Evolutionary conservation across 768 basidiomycete genomes (phyloP), one percentile per base, ranked within the genome.

Genomic region (Mycena amicta): DNA sequence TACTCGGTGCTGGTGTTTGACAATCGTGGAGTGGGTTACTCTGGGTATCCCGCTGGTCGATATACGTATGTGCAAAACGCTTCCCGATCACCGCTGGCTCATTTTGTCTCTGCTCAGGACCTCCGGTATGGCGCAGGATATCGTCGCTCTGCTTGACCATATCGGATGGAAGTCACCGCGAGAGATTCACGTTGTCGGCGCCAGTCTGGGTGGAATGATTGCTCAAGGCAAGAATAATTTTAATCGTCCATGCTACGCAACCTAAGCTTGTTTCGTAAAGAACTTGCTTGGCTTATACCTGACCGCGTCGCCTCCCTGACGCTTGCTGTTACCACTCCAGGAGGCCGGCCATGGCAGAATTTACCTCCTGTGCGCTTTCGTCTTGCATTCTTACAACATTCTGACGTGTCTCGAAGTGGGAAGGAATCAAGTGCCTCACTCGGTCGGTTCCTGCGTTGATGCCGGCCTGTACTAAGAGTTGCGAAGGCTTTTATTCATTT

Each of bases 121-220:
- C 18, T 80, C 79, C 45, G 86, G 77, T 2, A 93, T 94, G 92
- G 91, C 92, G 5, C 81, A 87, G 53, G 92, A 94, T 60, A 76
- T 78, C 6, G 70, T 92, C 22, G 80, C 75, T 16, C 77, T 93
- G 2, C 77, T 93, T 4, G 80, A 93, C 63, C 81, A 83, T 62
- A 62, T 94, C 11, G 87, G 83, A 1, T 94, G 92, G 90, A 90
- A 81, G 0, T 76, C 70, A 4, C 70, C 80, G 8, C 80, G 82
- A 6, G 79, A 81, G 50, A 51, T 93, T 6, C 86, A 93, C 66
- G 70, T 93, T 28, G 86, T 93, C n/a, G 88, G 92, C 5, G 71
- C 83, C 23, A 91, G 89, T 41, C 70, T 94, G 5, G 92, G 92
- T 2, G 92, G 92, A 4, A 93, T 92, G 92, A 90, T 91, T 52